Evolutionary conservation across 2,329 filamentous ascomycete genomes (phyloP).

Genomic region (Fusarium sp.): DNA sequence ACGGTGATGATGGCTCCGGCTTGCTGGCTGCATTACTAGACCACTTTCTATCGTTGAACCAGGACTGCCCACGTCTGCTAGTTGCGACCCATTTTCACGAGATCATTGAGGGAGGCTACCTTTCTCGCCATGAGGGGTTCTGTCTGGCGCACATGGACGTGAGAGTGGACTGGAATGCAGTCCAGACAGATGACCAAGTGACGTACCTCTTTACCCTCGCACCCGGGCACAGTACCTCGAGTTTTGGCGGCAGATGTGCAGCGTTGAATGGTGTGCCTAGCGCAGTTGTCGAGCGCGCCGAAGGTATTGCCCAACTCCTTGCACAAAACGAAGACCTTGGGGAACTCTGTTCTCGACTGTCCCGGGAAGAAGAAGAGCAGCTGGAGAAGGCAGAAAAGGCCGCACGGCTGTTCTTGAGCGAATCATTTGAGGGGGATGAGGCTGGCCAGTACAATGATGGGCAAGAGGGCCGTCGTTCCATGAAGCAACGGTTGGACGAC

Average conservation of each 20-base stretch:
- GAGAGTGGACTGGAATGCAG: constrained; percentile 63
- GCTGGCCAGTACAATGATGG: neutral
- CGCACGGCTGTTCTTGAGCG: constrained; percentile 67
- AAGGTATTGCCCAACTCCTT: constrained; percentile 75
- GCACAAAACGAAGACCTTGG: constrained; percentile 81
- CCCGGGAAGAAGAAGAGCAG: constrained; percentile 69
- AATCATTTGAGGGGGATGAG: constrained; percentile 26
- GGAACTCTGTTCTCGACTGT: constrained; percentile 75
- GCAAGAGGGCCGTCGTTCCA: neutral
- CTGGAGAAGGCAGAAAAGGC: constrained; percentile 74
- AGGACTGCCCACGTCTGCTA: constrained; percentile 65
- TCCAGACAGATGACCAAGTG: constrained; percentile 68
- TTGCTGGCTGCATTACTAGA: constrained; percentile 67
- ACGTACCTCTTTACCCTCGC: constrained; percentile 79
- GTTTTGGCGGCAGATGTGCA: constrained; percentile 88
- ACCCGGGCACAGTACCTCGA: constrained; percentile 77
- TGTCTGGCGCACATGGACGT: constrained; percentile 79
- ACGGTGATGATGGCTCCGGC: constrained; percentile 66
- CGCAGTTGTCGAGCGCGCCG: constrained; percentile 78
- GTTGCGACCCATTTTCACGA: constrained; percentile 75
- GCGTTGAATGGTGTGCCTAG: constrained; percentile 84
- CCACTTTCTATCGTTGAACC: constrained; percentile 62
- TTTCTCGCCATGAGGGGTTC: constrained; percentile 62
- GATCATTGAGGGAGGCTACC: constrained; percentile 73
- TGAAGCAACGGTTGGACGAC: constrained; percentile 30